A percentile compares a stretch with the other conserved stretches of the same genome.
phyloP scores from a whole-genome alignment of 805 yeast genomes.

The Barnettozyma botsteinii region DNA sequence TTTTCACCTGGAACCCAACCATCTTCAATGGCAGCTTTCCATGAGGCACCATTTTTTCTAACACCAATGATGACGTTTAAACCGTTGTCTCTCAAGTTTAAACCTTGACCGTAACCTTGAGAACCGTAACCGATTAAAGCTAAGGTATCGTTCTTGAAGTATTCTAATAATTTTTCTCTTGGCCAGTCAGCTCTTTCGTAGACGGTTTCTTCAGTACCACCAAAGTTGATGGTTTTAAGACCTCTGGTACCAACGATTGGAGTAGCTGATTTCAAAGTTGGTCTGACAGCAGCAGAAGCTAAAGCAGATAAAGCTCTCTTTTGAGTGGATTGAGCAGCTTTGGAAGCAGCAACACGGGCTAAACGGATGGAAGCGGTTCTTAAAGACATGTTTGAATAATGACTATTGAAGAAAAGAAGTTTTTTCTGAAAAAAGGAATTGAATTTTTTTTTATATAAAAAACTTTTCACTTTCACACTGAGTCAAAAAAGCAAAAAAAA shows the following conservation, averaged over 20 bases:
- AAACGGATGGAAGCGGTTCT: conserved; percentile 46
- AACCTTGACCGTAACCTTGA: conserved; percentile 99
- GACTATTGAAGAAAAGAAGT: background rate
- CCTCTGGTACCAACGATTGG: conserved; percentile 72
- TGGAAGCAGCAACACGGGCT: conserved; percentile 40
- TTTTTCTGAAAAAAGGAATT: no score
- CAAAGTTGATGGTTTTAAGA: conserved; percentile 93
- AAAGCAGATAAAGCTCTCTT: conserved; percentile 62
- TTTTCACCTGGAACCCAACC: conserved; percentile 99
- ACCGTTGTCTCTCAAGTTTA: conserved; percentile 98
- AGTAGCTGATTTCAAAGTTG: conserved; percentile 48
- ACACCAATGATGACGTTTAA: conserved; percentile 97
- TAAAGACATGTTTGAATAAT: conserved; percentile 26
- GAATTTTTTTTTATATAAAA: background rate
- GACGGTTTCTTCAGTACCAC: conserved; percentile 90
- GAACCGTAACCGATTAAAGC: conserved; percentile 99
- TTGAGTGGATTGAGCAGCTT: conserved; percentile 29
- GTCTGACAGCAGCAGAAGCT: conserved; percentile 46
- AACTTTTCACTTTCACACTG: no score
- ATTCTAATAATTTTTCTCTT: conserved; percentile 87
- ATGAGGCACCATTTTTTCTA: conserved; percentile 96
- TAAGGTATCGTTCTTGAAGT: conserved; percentile 96
- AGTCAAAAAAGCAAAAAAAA: no score
- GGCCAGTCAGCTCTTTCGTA: conserved; percentile 99
- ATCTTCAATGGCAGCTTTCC: conserved; percentile 99